phyloP scores from a whole-genome alignment of 2,329 filamentous ascomycete genomes.

The Talaromyces piceae region DNA sequence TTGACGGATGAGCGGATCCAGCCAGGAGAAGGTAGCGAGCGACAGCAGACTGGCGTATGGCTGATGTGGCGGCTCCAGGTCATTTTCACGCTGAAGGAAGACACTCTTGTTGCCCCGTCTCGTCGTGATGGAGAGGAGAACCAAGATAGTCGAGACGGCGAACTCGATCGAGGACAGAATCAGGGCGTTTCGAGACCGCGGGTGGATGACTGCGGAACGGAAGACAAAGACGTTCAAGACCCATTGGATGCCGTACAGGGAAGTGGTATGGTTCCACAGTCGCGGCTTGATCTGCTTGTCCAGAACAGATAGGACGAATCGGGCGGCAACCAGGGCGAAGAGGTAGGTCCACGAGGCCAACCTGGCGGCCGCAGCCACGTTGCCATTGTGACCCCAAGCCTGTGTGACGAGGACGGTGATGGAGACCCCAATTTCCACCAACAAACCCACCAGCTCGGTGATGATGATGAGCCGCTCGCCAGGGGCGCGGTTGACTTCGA shows the following conservation, averaged over 20 bases:
- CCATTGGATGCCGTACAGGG: slow-evolving; percentile 79
- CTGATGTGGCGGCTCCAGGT: slow-evolving; percentile 78
- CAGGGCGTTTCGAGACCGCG: slow-evolving; percentile 55
- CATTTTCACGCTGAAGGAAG: slow-evolving; percentile 78
- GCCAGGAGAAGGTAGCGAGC: slow-evolving; percentile 79
- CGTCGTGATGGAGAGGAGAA: slow-evolving; percentile 68
- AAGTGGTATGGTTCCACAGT: slow-evolving; percentile 88
- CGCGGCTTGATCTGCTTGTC: slow-evolving; percentile 61
- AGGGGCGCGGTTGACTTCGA: slow-evolving; percentile 65
- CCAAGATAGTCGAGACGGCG: slow-evolving; percentile 63
- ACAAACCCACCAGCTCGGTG: slow-evolving; percentile 67
- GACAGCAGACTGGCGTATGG: slow-evolving; percentile 84
- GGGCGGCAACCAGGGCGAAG: slow-evolving; percentile 62
- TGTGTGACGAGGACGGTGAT: slow-evolving; percentile 55
- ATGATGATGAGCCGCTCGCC: slow-evolving; percentile 64
- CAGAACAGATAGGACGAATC: slow-evolving; percentile 56
- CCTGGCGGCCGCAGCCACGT: slow-evolving; percentile 56
- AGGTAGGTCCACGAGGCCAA: slow-evolving; percentile 76
- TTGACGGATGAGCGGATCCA: slow-evolving; percentile 79
- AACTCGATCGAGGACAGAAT: slow-evolving; percentile 68
- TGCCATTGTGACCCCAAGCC: slow-evolving; percentile 52
- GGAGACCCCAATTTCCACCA: slow-evolving; percentile 64
- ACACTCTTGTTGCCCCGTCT: slow-evolving; percentile 90
- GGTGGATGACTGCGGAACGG: slow-evolving; percentile 76
- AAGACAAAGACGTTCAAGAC: slow-evolving; percentile 67